Percentiles rank a stretch among this genome's conserved stretches.
Conservation (phyloP, 2,329 filamentous ascomycete species). For the Diaporthe vaccinii region DNA sequence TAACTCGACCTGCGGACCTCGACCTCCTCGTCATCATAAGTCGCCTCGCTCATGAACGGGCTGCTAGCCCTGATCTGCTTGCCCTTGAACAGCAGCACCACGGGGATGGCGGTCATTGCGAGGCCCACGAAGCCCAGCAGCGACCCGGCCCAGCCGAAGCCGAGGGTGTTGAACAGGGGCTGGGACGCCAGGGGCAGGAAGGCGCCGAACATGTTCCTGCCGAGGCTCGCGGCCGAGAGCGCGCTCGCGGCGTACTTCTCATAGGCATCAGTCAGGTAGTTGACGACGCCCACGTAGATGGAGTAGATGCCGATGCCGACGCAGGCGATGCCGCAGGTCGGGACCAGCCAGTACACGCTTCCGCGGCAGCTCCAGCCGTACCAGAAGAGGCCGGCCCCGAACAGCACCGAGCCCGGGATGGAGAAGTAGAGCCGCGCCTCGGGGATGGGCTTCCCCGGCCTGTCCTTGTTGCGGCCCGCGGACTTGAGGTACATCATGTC, state of each 20-base stretch:
- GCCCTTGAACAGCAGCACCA: slow-evolving; percentile 76
- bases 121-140: slow-evolving; percentile 72
- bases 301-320: slow-evolving; percentile 78
- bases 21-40: slow-evolving; percentile 31
- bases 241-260: slow-evolving; percentile 76
- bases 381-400: slow-evolving; percentile 78
- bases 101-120: slow-evolving; percentile 75
- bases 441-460: slow-evolving; percentile 55
- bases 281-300: slow-evolving; percentile 78
- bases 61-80: slow-evolving; percentile 72
- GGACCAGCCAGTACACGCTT: slow-evolving; percentile 73
- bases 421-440: slow-evolving; percentile 75
- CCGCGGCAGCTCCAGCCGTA: slow-evolving; percentile 73
- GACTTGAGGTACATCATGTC: slow-evolving; percentile 33
- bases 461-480: slow-evolving; percentile 60
- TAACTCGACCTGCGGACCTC: slow-evolving; percentile 17
- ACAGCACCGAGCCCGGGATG: slow-evolving; percentile 71
- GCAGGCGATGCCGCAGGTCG: slow-evolving; percentile 69
- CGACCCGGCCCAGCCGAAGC: slow-evolving; percentile 66
- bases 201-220: slow-evolving; percentile 73
- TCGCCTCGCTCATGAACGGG: slow-evolving; percentile 64
- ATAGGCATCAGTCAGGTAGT: slow-evolving; percentile 78
- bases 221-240: slow-evolving; percentile 76
- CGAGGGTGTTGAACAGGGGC: slow-evolving; percentile 67
- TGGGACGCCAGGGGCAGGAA: slow-evolving; percentile 54